Evolutionary conservation across 2,329 filamentous ascomycete genomes (phyloP).

Genomic region (Phyllosticta citribraziliensis): DNA sequence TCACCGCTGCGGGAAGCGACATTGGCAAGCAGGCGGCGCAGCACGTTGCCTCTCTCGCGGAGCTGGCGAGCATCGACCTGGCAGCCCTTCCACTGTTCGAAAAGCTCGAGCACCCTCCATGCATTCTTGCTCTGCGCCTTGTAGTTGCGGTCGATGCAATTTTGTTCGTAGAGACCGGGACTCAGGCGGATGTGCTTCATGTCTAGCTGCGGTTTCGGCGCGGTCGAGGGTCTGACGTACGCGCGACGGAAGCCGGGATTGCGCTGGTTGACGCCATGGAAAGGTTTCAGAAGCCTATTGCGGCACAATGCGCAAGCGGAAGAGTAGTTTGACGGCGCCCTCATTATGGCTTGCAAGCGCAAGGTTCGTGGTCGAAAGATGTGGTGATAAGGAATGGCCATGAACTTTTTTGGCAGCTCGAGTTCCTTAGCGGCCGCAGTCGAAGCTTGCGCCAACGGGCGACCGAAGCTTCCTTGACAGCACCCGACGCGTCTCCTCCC

Average conservation of each 20-base stretch:
- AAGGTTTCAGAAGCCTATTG: slow-evolving; percentile 7
- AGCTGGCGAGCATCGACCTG: slow-evolving; percentile 52
- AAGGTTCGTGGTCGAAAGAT: not conserved
- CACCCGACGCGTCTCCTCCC: not conserved
- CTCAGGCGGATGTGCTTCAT: slow-evolving; percentile 86
- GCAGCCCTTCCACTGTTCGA: slow-evolving; percentile 36
- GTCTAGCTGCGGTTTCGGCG: slow-evolving; percentile 71
- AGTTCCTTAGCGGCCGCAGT: not conserved
- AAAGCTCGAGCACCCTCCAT: slow-evolving; percentile 42
- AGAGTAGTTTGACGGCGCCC: slow-evolving; percentile 14
- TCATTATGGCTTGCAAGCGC: slow-evolving; percentile 15
- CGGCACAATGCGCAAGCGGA: slow-evolving; percentile 14
- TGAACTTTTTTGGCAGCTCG: slow-evolving; percentile 6
- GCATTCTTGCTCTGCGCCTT: slow-evolving; percentile 42
- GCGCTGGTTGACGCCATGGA: not conserved
- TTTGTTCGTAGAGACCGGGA: slow-evolving; percentile 67
- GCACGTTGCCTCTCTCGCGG: slow-evolving; percentile 55
- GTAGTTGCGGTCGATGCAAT: slow-evolving; percentile 82
- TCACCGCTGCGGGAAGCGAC: slow-evolving; percentile 21
- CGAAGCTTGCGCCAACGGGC: slow-evolving; percentile 7
- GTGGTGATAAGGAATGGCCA: slow-evolving; percentile 1
- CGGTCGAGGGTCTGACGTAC: slow-evolving; percentile 53
- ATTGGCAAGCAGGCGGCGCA: slow-evolving; percentile 46
- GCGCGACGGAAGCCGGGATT: slow-evolving; percentile 22
- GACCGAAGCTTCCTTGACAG: slow-evolving; percentile 2